Conservation (phyloP, 106 monocot species). For the Apostasia shenzhenica region DNA sequence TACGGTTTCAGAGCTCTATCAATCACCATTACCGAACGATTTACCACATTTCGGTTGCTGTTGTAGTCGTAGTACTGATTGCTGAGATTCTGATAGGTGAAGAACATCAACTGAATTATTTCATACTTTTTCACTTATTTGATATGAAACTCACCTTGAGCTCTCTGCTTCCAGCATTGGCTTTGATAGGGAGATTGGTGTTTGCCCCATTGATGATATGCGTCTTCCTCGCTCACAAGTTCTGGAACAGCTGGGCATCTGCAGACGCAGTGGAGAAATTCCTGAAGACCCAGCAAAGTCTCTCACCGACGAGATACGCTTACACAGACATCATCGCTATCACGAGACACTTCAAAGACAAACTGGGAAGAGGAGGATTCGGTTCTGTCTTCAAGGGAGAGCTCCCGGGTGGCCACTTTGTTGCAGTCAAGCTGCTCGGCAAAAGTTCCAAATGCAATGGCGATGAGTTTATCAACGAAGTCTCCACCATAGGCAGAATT, state of each 20-base stretch:
- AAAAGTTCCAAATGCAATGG: conserved; percentile 18
- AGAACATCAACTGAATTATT: background rate
- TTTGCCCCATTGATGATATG: conserved; percentile 17
- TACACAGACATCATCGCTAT: conserved; percentile 31
- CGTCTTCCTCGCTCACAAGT: conserved; percentile 27
- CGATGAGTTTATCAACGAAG: conserved; percentile 52
- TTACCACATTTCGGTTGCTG: background rate
- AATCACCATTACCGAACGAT: background rate
- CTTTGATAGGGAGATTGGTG: conserved; percentile 14
- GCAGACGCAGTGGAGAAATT: conserved; percentile 41
- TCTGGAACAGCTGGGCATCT: conserved; percentile 8
- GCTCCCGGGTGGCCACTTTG: conserved; percentile 13
- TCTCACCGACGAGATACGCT: conserved; percentile 27
- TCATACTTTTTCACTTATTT: background rate
- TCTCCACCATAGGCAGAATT: conserved; percentile 48
- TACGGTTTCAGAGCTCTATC: background rate
- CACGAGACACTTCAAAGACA: conserved; percentile 37
- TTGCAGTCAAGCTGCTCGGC: conserved; percentile 36
- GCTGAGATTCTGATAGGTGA: background rate
- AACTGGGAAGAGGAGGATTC: conserved; percentile 49
- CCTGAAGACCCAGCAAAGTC: conserved; percentile 20
- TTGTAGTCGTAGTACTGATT: background rate
- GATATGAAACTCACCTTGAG: background rate
- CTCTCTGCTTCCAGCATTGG: background rate
- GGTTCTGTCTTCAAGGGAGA: conserved; percentile 33